Evolutionary conservation across 441 rosid species (phyloP).

Genomic region (Lepidium campestre): DNA sequence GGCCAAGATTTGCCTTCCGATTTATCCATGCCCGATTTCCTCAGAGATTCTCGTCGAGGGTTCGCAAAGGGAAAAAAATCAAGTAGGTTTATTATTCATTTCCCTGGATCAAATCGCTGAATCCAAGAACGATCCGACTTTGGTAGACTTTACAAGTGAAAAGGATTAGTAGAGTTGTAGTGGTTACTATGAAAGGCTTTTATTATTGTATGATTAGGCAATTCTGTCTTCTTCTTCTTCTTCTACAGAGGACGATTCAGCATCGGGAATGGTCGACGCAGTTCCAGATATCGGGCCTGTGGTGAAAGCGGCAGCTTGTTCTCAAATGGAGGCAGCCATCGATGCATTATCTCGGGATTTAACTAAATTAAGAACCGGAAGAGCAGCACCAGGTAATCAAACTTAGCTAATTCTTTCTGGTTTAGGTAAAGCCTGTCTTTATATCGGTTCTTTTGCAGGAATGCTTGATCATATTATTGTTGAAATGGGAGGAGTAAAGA

Average conservation of each 20-base stretch:
- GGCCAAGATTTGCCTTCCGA: background rate
- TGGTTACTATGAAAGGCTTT: background rate
- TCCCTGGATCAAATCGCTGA: background rate
- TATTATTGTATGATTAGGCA: background rate
- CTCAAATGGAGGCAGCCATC: constrained; percentile 89
- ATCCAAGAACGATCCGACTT: background rate
- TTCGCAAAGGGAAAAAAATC: constrained; percentile 76
- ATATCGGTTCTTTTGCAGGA: constrained; percentile 35
- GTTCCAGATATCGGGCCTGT: constrained; percentile 58
- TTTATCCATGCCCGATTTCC: constrained; percentile 27
- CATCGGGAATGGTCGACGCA: constrained; percentile 39
- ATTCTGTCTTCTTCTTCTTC: background rate
- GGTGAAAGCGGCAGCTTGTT: constrained; percentile 52
- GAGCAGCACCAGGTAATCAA: constrained; percentile 71
- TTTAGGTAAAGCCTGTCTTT: background rate
- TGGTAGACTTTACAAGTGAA: background rate
- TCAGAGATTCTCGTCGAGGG: constrained; percentile 48
- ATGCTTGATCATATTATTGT: constrained; percentile 93
- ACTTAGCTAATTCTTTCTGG: background rate
- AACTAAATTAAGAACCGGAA: constrained; percentile 72
- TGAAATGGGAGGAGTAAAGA: constrained; percentile 66
- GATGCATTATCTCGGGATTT: constrained; percentile 73
- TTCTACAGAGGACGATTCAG: constrained; percentile 60
- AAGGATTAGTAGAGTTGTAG: too few relatives aligned
- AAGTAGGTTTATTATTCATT: constrained; percentile 33